Conservation (phyloP, 768 basidiomycete genomes). For the Sarcodon aspratus region DNA sequence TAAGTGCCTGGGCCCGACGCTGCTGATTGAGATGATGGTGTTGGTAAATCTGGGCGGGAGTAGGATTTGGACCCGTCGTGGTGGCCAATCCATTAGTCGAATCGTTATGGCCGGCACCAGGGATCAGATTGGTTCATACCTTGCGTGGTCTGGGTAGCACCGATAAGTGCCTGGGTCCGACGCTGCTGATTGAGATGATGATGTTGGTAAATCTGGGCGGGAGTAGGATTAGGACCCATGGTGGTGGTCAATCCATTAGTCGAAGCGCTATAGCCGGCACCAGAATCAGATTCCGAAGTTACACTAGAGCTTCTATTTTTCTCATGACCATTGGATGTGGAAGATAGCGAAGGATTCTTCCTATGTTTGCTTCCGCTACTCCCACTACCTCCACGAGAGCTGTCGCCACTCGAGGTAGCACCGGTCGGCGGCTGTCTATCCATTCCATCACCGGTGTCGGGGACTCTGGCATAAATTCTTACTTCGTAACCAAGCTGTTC, state of each 20-base stretch:
- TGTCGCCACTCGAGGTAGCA: slow-evolving; percentile 5
- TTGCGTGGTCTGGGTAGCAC: slow-evolving; percentile 26
- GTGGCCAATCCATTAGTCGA: too few species aligned
- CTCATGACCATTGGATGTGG: too few species aligned
- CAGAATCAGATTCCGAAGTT: slow-evolving; percentile 17
- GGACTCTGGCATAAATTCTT: slow-evolving; percentile 57
- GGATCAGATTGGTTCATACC: slow-evolving; percentile 15
- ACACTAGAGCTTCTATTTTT: too few species aligned
- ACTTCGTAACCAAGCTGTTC: slow-evolving; percentile 68
- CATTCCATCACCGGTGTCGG: slow-evolving; percentile 51
- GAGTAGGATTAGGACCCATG: too few species aligned
- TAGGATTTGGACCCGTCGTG: too few species aligned
- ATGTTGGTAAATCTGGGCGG: too few species aligned
- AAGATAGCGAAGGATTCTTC: slow-evolving; percentile 1
- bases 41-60: too few species aligned
- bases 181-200: slow-evolving; percentile 23
- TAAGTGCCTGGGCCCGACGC: slow-evolving; percentile 19
- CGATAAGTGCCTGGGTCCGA: slow-evolving; percentile 22
- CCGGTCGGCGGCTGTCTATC: slow-evolving; percentile 28
- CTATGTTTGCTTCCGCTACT: slow-evolving; percentile 12
- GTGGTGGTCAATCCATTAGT: slow-evolving; percentile 8
- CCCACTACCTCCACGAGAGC: slow-evolving; percentile 2
- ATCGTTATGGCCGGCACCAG: too few species aligned
- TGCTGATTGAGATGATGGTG: slow-evolving; percentile 22
- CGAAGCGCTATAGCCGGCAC: slow-evolving; percentile 2